A percentile compares a stretch with the other conserved stretches of the same genome.
Evolutionary conservation across 2,329 filamentous ascomycete genomes (phyloP).

Genomic region (Byssothecium circinans): DNA sequence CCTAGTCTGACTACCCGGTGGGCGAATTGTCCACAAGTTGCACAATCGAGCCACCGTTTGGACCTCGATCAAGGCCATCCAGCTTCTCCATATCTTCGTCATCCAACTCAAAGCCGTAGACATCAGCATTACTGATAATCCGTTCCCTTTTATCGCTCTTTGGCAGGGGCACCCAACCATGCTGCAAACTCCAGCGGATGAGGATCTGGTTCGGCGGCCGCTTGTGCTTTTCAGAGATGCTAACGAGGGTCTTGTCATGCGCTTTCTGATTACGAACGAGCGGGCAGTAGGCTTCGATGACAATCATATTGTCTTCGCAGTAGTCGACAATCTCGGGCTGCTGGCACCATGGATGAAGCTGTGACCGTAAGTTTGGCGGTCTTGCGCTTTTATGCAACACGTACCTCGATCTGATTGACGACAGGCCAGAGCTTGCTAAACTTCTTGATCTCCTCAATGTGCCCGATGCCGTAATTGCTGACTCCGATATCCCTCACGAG

Average conservation of each 20-base stretch:
- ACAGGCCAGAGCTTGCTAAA: conserved; percentile 69
- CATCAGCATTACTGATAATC: conserved; percentile 40
- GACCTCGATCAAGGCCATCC: conserved; percentile 39
- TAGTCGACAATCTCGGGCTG: conserved; percentile 62
- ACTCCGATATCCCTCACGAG: conserved; percentile 69
- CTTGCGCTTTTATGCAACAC: conserved; percentile 18
- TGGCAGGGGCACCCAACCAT: conserved; percentile 52
- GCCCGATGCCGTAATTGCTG: conserved; percentile 69
- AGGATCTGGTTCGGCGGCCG: conserved; percentile 77
- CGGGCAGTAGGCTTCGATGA: conserved; percentile 66
- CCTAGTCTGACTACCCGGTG: too few relatives aligned
- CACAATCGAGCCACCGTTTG: conserved; percentile 39
- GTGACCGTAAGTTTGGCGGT: not conserved
- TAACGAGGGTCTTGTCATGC: conserved; percentile 66
- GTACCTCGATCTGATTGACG: conserved; percentile 73
- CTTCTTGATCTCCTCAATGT: conserved; percentile 68
- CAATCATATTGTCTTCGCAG: conserved; percentile 60
- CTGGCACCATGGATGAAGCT: conserved; percentile 75
- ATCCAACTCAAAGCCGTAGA: conserved; percentile 42
- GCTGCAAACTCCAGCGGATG: conserved; percentile 80
- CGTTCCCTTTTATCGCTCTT: conserved; percentile 43
- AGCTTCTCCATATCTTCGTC: conserved; percentile 38
- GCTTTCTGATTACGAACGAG: conserved; percentile 72
- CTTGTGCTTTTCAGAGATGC: conserved; percentile 69
- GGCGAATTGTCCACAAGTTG: conserved; percentile 27